A percentile compares a stretch with the other conserved stretches of the same genome.
phyloP scores from a whole-genome alignment of 495 filamentous ascomycete genomes.

The Lasiosphaeris hirsuta region DNA sequence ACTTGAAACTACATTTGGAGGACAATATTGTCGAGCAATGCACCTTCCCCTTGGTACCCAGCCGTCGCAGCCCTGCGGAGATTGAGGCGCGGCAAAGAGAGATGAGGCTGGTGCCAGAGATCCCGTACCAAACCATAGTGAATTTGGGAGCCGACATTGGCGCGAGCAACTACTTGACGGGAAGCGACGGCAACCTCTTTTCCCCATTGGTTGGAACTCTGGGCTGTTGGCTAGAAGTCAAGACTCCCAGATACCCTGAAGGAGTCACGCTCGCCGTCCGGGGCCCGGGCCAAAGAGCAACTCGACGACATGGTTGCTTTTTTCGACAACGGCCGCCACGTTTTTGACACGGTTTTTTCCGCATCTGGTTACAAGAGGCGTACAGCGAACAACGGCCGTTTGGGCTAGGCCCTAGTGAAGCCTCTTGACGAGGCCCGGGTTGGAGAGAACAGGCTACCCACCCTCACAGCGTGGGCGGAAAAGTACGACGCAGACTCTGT shows the following conservation, averaged over 20 bases:
- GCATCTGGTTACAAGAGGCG: not conserved
- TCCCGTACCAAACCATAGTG: not conserved
- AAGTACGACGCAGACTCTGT: not conserved
- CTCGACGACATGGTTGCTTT: not conserved
- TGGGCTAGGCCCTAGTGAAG: not conserved
- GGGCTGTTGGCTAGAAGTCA: conserved; percentile 4
- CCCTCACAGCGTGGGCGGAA: not conserved
- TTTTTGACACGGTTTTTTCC: not conserved
- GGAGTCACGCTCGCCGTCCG: not conserved
- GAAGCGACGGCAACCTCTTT: not conserved
- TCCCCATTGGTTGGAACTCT: not conserved
- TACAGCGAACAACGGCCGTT: not conserved
- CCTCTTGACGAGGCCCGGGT: not conserved
- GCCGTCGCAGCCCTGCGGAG: not conserved
- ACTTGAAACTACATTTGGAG: not conserved
- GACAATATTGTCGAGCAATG: not conserved
- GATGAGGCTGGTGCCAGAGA: not conserved
- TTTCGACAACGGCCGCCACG: not conserved
- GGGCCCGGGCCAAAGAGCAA: not conserved
- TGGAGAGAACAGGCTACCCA: not conserved
- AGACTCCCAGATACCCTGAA: not conserved
- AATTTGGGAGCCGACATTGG: not conserved
- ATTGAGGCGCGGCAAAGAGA: not conserved
- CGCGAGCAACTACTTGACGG: not conserved
- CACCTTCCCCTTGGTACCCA: not conserved